A percentile compares a stretch with the other conserved stretches of the same genome.
phyloP scores from a whole-genome alignment of 345 rosid species.

The Lepidium didymum region DNA sequence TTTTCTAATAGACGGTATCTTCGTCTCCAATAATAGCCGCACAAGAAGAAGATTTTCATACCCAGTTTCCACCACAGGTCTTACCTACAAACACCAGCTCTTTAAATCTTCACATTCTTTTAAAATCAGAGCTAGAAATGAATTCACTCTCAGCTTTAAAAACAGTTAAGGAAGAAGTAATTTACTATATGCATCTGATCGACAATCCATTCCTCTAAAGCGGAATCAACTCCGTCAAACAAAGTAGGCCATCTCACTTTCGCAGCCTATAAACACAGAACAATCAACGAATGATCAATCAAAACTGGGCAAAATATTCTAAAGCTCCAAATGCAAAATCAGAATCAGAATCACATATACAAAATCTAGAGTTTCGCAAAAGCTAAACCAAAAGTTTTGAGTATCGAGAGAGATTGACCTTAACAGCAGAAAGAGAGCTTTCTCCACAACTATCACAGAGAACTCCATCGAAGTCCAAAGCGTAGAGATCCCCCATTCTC shows the following conservation, averaged over 20 bases:
- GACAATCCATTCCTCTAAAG: constrained; percentile 70
- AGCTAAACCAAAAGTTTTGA: background rate
- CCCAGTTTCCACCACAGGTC: constrained; percentile 97
- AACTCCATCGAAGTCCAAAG: constrained; percentile 95
- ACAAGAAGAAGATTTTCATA: constrained; percentile 80
- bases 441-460: constrained; percentile 93
- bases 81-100: constrained; percentile 40
- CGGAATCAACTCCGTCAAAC: constrained; percentile 55
- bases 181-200: constrained; percentile 76
- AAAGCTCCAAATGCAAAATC: background rate
- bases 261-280: constrained; percentile 49
- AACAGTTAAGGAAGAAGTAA: background rate
- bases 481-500: constrained; percentile 67
- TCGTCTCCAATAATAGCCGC: constrained; percentile 66
- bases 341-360: background rate
- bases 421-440: constrained; percentile 90
- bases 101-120: background rate
- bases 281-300: background rate
- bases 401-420: constrained; percentile 36
- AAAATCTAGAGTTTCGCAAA: background rate
- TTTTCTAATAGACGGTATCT: constrained; percentile 57
- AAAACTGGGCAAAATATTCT: background rate
- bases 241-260: constrained; percentile 76
- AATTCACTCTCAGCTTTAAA: background rate
- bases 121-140: background rate